Evolutionary conservation across 768 basidiomycete genomes (phyloP), one percentile per base, ranked within the genome.

Genomic region (Asterophora parasitica): DNA sequence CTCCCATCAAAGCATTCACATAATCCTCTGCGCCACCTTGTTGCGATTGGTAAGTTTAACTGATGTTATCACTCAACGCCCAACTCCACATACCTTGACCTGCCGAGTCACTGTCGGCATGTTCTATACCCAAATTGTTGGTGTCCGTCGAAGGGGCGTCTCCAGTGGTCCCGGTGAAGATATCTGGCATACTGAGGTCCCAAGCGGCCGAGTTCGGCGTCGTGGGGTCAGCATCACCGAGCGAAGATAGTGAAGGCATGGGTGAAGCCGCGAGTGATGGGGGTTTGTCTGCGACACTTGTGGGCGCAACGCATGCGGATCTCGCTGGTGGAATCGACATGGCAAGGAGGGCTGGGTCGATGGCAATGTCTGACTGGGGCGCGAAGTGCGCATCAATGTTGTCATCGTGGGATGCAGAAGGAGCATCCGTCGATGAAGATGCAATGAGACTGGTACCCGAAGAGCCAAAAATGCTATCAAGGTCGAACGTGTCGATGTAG

Each of bases 161-260:
- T 9, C 35, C 35, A 12, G 28, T 42, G 5, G 48, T 26, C 20
- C 42, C 51, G 30, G 32, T 52, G 52, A 55, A 59, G 7, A 73
- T 54, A 36, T 68, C 69, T 6, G 69, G 68, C 31, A 53, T 46
- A 12, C 60, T 60, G 20, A 62, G 49, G 40, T 75, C 70, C 66
- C 66, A 72, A 9, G 33, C 53, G 2, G 65, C 63, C 3, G 67
- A 71, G 23, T 51, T 65, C 6, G 73, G 72, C 7, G 72, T 73
- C 15, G 60, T 50, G 2, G 70, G 71, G 30, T 60, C 68, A 10
- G 51, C 48, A 8, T 65, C 68, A n/a, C 62, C 62, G 27, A 58
- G 52, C 0, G 71, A 60, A 40, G 69, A 68, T 38, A 61, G 58
- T 1, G 68, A 71, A 16, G 57, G 56, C 20, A 60, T 58, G 15